Evolutionary conservation across 306 rosid species (phyloP), one percentile per base, ranked within the genome.

Genomic region (Cucurbita ficifolia): DNA sequence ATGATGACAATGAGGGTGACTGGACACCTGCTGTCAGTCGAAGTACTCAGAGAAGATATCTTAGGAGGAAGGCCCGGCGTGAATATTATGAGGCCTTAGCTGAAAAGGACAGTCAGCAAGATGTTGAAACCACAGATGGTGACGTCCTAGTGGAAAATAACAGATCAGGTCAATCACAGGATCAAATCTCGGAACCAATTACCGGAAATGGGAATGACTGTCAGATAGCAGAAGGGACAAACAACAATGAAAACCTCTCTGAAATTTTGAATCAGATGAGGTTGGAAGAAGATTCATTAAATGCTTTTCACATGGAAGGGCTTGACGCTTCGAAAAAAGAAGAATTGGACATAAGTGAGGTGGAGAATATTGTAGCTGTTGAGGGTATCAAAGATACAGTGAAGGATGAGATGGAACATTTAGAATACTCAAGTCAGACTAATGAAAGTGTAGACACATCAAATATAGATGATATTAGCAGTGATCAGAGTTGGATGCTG

Each of bases 21-120:
- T 95, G 96, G 99, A 82, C 80, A 85, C 95, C 96, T 55, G 96
- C 97, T 49, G 96, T 91, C 46, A 84, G 97, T 80, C 83, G 92
- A 54, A 95, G 96, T 79, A 89, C 99, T 40, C 96, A 88, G 73
- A 89, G 99, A 82, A 86, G 92, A 78, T 89, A 39, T 79, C 76
- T 87, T 19, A 84, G 96, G 82, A 88, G 99, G 81, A 85, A 91
- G 84, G 88, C 99, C 75, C 89, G 82, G 57, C 92, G 91, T 0
- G 88, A 87, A 60, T 43, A 81, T 56, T 61, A 75, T 62, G 87
- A 85, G 5, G 75, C 85, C 4, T 72, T 84, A 18, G 76, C 88
- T n/a, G 85, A 79, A 19, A 87, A 73, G 73, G 87, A 84, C 50
- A 79, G 77, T 73, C 82, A 68, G 46, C 77, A 76, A 63, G 87